Percentiles rank a stretch among this genome's conserved stretches.
Conservation (phyloP, 305 asterid genomes). For the Solanum aculeatissimum region DNA sequence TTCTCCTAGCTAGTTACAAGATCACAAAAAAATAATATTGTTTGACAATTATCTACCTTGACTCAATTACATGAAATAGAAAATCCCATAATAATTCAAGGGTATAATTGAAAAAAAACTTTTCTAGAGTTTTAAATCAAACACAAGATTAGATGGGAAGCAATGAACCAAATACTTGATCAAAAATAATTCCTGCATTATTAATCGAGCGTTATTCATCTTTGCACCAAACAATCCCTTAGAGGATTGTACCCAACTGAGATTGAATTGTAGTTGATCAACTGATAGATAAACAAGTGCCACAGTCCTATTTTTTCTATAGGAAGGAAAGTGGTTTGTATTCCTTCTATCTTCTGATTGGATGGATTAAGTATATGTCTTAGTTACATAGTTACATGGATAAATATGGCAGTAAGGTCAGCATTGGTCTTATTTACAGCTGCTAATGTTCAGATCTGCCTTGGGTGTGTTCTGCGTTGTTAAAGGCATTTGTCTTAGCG, state of each 20-base stretch:
- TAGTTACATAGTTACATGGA: neutral
- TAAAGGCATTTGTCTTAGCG: neutral
- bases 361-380: neutral
- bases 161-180: no score
- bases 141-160: no score
- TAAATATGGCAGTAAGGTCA: neutral
- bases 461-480: neutral
- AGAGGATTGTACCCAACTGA: neutral
- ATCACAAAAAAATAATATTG: no score
- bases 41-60: no score
- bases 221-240: no score
- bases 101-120: no score
- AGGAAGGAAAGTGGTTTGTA: neutral
- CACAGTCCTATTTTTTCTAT: neutral
- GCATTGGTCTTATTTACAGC: neutral
- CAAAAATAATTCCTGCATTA: no score
- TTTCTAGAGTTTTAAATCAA: no score
- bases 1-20: no score
- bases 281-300: neutral
- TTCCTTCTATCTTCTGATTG: neutral
- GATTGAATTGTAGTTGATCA: neutral
- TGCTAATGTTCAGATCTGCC: neutral
- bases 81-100: no score
- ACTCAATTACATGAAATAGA: no score
- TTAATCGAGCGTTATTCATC: no score